These are phyloP conservation scores for Diophrys sp. DNA, from an alignment of 73 alveolate species.

Conservation along the genomic window DNA sequence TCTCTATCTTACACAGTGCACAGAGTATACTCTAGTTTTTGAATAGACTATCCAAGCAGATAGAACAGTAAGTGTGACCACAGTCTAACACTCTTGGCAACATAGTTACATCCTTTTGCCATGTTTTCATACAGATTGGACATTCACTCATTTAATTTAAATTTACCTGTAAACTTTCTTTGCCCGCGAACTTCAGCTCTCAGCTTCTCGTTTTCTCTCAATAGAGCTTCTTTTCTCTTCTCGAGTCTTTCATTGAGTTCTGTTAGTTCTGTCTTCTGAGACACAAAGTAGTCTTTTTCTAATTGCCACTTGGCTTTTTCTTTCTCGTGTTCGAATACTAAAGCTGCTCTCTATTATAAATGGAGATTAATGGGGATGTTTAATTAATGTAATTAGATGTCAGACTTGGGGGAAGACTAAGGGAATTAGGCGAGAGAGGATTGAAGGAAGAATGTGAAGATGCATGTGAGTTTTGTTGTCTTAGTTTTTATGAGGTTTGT, in stretches of 20 bases:
- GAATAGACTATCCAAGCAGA: constrained; percentile 14
- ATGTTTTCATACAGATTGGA: constrained; percentile 25
- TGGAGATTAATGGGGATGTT: too few relatives aligned
- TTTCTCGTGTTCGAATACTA: constrained; percentile 73
- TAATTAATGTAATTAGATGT: too few relatives aligned
- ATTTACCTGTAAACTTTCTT: constrained; percentile 7
- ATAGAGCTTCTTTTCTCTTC: constrained; percentile 55
- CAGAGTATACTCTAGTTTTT: constrained; percentile 10
- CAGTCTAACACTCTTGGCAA: constrained; percentile 37
- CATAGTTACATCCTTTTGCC: constrained; percentile 7
- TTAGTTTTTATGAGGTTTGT: too few relatives aligned
- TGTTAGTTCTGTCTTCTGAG: constrained; percentile 49
- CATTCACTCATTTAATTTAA: constrained; percentile 32
- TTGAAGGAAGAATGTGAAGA: too few relatives aligned
- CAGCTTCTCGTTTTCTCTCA: constrained; percentile 77
- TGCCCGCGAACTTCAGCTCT: constrained; percentile 53
- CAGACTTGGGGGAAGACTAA: too few relatives aligned
- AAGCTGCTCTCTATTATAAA: constrained; percentile 54
- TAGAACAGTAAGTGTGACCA: constrained; percentile 40
- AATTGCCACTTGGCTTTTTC: constrained; percentile 80
- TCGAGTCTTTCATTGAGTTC: constrained; percentile 50
- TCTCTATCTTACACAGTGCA: constrained; percentile 15
- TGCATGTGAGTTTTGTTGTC: too few relatives aligned
- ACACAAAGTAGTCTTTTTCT: constrained; percentile 60
- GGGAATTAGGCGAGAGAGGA: too few relatives aligned